Base-by-base conservation (phyloP, 176 grass and related monocot species). In the Guadua angustifolia region DNA sequence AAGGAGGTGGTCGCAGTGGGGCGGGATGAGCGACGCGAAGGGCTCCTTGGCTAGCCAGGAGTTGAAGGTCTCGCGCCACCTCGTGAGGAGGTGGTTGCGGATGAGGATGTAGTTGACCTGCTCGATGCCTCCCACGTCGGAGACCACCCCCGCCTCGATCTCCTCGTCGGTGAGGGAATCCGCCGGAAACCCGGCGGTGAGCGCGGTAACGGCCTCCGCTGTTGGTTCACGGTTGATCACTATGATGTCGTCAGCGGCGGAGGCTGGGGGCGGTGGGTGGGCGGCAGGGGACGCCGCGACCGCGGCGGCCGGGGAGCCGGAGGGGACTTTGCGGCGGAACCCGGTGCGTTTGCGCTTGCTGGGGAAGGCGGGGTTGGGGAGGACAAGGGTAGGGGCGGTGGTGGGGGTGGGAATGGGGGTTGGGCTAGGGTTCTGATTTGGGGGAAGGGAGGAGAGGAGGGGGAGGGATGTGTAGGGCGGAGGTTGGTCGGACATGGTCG, bases 21-120 rank as follows among this genome's bases (percentile, higher is more conserved):
- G 93, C 50, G 96, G 96, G 74, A 95, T 90, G 42, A 94, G 64
- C 52, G 83, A 36, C 46, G 70, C 69, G 19, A 95, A 94, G 53
- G 79, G 38, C 79, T 99, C 96, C 84, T 95, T 99, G 52, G 91
- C 69, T 2, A 95, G 75, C 96, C 91, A 99, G 32, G 67, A 89
- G 32, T 85, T 86, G 76, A 89, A 92, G 59, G 92, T 88, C 89
- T 99, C 96, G 29, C 93, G 82, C 96, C 96, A 99, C 83, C 71
- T 59, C 53, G 79, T 83, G 74, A 99, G 87, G 53, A 92, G 91
- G 81, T 99, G 96, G 85, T 99, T 99, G 55, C 93, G 93, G 64
- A 99, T 94, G 73, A 99, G 93, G 77, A 99, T 95, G 85, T 99
- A 95, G 72, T 99, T 99, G 38, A 99, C 96, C 92, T 99, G 96